Percentiles rank a stretch among this genome's conserved stretches.
Conservation (phyloP, 352 stramenopile genomes). For the Pythium angustatum region DNA sequence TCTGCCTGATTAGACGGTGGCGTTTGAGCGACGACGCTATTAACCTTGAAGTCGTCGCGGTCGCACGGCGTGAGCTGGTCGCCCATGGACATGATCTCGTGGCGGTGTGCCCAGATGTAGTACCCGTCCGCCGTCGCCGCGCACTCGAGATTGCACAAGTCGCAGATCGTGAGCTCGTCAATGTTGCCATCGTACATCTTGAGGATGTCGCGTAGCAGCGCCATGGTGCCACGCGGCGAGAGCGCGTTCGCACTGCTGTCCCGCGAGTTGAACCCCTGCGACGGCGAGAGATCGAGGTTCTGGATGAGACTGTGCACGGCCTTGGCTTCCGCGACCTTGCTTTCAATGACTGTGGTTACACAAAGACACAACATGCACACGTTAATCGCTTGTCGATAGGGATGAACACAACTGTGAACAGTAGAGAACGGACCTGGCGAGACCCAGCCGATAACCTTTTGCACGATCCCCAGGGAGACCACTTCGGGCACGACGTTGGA, state of each 20-base stretch:
- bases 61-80: conserved; percentile 29
- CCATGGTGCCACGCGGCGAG: conserved; percentile 22
- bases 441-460: conserved; percentile 22
- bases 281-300: conserved; percentile 12
- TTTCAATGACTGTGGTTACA: conserved; percentile 2
- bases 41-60: conserved; percentile 23
- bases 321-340: conserved; percentile 6
- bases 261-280: conserved; percentile 13
- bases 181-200: conserved; percentile 17
- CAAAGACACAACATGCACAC: not conserved
- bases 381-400: not conserved
- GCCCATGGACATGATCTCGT: conserved; percentile 29
- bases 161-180: conserved; percentile 30
- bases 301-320: conserved; percentile 27
- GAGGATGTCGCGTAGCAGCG: conserved; percentile 28
- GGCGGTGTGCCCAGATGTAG: conserved; percentile 29
- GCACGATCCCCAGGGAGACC: conserved; percentile 22
- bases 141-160: conserved; percentile 26
- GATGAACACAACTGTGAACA: not conserved
- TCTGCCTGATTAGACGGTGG: not conserved
- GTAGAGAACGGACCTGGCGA: not conserved
- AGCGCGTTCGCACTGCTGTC: conserved; percentile 6
- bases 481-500: conserved; percentile 24
- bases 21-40: conserved; percentile 1
- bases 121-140: conserved; percentile 20